Evolutionary conservation across 148 eudicot species (phyloP).

Genomic region (Heliamphora exappendiculata): DNA sequence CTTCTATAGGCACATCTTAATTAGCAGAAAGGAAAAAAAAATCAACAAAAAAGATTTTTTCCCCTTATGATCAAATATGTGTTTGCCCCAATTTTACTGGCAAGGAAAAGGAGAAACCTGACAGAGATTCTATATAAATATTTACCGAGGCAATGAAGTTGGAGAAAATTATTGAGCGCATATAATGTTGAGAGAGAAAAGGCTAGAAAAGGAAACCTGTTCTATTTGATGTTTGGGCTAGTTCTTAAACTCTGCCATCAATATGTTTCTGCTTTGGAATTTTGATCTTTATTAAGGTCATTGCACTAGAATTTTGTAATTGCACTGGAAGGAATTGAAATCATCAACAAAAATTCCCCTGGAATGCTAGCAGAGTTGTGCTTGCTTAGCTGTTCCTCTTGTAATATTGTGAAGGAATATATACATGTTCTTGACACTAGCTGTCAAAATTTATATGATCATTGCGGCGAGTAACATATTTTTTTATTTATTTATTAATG

Average conservation of each 20-base stretch:
- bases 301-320: background rate
- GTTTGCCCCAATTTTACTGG: background rate
- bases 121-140: background rate
- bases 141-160: background rate
- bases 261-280: background rate
- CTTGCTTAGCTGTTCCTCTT: conserved; percentile 6
- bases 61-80: no score
- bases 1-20: no score
- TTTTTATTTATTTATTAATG: background rate
- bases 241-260: background rate
- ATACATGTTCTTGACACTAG: background rate
- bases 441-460: background rate
- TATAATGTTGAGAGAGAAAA: background rate
- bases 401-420: background rate
- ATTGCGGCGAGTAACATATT: background rate
- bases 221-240: background rate
- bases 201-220: background rate
- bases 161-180: background rate
- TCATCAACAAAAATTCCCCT: background rate
- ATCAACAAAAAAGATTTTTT: no score
- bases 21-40: background rate
- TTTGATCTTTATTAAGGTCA: background rate
- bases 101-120: background rate
- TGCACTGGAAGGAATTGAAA: background rate
- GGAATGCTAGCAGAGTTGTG: conserved; percentile 5